These are phyloP conservation scores for Coniosporium uncinatum DNA, from an alignment of 2,329 filamentous ascomycete species.

Conservation along the genomic window DNA sequence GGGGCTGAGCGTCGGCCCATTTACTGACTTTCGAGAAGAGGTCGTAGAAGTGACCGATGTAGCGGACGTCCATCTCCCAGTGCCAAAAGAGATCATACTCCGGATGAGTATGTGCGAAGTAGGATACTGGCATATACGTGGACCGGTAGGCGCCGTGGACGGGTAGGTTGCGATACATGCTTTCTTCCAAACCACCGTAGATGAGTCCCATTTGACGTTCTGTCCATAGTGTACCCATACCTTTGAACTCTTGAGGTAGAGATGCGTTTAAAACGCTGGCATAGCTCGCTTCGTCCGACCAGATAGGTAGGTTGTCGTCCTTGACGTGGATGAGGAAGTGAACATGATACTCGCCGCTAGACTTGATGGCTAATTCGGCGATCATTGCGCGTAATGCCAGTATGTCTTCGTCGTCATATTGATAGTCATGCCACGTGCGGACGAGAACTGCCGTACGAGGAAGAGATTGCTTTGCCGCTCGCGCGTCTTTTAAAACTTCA, in stretches of 20 bases:
- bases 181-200: slow-evolving; percentile 43
- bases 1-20: slow-evolving; percentile 64
- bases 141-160: slow-evolving; percentile 67
- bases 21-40: slow-evolving; percentile 61
- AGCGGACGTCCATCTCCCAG: slow-evolving; percentile 92
- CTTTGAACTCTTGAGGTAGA: slow-evolving; percentile 40
- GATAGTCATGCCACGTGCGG: slow-evolving; percentile 75
- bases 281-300: slow-evolving; percentile 71
- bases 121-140: slow-evolving; percentile 90
- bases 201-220: slow-evolving; percentile 49
- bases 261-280: slow-evolving; percentile 53
- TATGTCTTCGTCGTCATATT: slow-evolving; percentile 75
- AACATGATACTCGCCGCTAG: slow-evolving; percentile 76
- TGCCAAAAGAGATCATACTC: slow-evolving; percentile 94
- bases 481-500: background rate
- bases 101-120: slow-evolving; percentile 83
- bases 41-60: slow-evolving; percentile 86
- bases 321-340: slow-evolving; percentile 86
- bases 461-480: slow-evolving; percentile 21
- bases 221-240: slow-evolving; percentile 47
- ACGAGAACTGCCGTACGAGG: slow-evolving; percentile 74
- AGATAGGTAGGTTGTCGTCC: slow-evolving; percentile 73
- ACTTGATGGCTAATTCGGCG: slow-evolving; percentile 69
- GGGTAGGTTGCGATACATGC: slow-evolving; percentile 51
- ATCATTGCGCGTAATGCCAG: slow-evolving; percentile 79